Percentiles rank a stretch among this genome's conserved stretches.
phyloP scores from a whole-genome alignment of 2,329 filamentous ascomycete genomes.

The Diplodia mutila region DNA sequence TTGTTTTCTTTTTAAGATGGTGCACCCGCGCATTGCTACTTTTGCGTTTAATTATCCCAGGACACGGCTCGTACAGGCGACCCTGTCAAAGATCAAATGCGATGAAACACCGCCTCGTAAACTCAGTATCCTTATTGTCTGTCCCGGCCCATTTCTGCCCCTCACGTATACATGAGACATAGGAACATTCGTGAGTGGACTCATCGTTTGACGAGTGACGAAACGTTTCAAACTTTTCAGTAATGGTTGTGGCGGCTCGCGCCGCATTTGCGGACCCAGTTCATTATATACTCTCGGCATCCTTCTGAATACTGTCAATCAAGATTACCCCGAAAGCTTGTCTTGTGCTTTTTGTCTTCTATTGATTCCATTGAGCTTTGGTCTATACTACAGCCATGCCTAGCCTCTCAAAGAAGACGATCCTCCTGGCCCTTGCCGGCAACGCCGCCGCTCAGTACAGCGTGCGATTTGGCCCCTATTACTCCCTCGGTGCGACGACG shows the following conservation, averaged over 20 bases:
- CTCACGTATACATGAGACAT: background rate
- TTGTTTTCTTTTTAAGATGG: too few species aligned
- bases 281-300: background rate
- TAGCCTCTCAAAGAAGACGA: constrained; percentile 24
- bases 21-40: background rate
- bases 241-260: background rate
- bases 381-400: background rate
- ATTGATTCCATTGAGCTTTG: background rate
- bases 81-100: constrained; percentile 1
- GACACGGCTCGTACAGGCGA: background rate
- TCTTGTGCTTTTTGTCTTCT: background rate
- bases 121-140: constrained; percentile 2
- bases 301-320: background rate
- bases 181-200: background rate
- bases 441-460: constrained; percentile 29
- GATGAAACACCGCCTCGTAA: constrained; percentile 9
- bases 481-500: constrained; percentile 43
- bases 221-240: background rate
- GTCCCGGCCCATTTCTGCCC: background rate
- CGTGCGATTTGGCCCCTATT: constrained; percentile 31
- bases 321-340: background rate
- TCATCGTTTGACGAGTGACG: background rate
- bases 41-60: background rate
- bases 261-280: background rate
- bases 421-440: constrained; percentile 28